Evolutionary conservation across 257 asterid species (phyloP).

Genomic region (Ehretia macrophylla): DNA sequence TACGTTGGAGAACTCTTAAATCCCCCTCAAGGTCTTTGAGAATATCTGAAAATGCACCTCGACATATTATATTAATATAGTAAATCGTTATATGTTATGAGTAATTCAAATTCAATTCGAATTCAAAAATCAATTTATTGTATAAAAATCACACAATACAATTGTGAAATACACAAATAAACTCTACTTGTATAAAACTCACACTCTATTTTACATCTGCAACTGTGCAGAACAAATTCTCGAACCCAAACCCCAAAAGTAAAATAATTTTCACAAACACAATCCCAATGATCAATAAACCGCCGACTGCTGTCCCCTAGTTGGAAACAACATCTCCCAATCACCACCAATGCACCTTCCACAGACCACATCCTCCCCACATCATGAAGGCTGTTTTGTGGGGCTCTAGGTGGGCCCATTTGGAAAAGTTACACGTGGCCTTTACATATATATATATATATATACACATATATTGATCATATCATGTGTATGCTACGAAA

Average conservation of each 20-base stretch:
- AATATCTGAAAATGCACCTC: too few species aligned
- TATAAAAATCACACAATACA: too few species aligned
- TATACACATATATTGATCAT: constrained; percentile 8
- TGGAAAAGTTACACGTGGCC: constrained; percentile 24
- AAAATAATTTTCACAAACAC: neutral
- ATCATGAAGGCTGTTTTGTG: constrained; percentile 19
- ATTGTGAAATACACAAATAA: too few species aligned
- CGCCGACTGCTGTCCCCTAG: constrained; percentile 48
- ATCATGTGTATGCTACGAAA: neutral
- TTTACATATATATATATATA: constrained; percentile 3
- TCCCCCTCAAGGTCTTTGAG: too few species aligned
- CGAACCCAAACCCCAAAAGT: neutral
- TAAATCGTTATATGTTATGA: too few species aligned
- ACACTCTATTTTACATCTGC: too few species aligned
- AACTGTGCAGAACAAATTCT: too few species aligned
- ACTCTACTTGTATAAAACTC: too few species aligned
- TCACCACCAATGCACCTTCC: neutral
- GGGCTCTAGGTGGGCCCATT: constrained; percentile 29
- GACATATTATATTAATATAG: too few species aligned
- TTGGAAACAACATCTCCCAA: constrained; percentile 33
- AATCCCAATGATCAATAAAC: constrained; percentile 8
- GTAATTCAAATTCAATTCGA: too few species aligned
- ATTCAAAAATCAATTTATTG: too few species aligned
- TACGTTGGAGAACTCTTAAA: too few species aligned
- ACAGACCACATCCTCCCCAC: neutral